A percentile compares a stretch with the other conserved stretches of the same genome.
Conservation (phyloP, 352 stramenopile genomes). For the Pythium myriotylum region DNA sequence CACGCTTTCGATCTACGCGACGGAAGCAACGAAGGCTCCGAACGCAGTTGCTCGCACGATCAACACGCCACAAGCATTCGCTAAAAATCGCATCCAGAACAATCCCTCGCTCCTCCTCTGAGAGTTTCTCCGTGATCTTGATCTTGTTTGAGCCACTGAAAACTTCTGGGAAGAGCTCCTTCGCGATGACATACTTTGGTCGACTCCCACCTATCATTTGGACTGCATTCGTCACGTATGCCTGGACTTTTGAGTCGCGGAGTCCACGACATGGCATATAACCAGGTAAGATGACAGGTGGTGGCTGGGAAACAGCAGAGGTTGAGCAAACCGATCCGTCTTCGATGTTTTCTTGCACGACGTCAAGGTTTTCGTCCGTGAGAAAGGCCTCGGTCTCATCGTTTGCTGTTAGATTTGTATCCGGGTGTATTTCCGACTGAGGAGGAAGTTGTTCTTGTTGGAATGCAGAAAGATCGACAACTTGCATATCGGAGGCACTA, state of each 20-base stretch:
- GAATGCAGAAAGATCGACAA: slow-evolving; percentile 6
- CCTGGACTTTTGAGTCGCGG: slow-evolving; percentile 60
- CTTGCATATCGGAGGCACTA: slow-evolving; percentile 2
- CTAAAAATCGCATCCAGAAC: slow-evolving; percentile 77
- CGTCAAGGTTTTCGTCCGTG: slow-evolving; percentile 21
- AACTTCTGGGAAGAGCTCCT: slow-evolving; percentile 67
- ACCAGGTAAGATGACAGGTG: slow-evolving; percentile 26
- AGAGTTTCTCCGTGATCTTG: slow-evolving; percentile 65
- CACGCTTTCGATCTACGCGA: slow-evolving; percentile 35
- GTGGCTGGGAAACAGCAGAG: neutral
- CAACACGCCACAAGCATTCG: slow-evolving; percentile 80
- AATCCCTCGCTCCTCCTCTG: slow-evolving; percentile 49
- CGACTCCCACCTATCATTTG: slow-evolving; percentile 78
- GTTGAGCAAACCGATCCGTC: neutral
- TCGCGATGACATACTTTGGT: slow-evolving; percentile 80
- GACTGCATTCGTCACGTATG: slow-evolving; percentile 63
- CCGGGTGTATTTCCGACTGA: neutral
- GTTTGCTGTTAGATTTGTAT: neutral
- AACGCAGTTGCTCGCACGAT: slow-evolving; percentile 73
- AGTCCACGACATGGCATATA: slow-evolving; percentile 64
- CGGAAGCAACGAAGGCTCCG: slow-evolving; percentile 72
- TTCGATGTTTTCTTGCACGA: slow-evolving; percentile 3
- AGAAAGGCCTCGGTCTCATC: slow-evolving; percentile 22
- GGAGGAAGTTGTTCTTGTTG: neutral
- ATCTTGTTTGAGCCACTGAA: slow-evolving; percentile 62